Base-by-base conservation (phyloP, 2,329 filamentous ascomycete species). In the Penicillium sp. region DNA sequence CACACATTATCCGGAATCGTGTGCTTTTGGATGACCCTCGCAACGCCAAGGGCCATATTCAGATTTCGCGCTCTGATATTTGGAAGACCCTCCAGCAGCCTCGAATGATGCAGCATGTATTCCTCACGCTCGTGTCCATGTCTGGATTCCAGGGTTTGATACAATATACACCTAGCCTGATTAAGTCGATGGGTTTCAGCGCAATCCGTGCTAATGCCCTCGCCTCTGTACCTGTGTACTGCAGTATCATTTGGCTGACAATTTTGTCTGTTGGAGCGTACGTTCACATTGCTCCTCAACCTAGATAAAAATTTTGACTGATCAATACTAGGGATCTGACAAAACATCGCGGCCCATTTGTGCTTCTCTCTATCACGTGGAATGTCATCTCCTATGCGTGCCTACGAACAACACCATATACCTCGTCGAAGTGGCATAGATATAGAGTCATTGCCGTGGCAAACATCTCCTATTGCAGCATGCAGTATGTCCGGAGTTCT, bases 101-200 rank as follows among this genome's bases (percentile, higher is more conserved):
- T 75, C 79, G 83, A 1, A 77, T 86, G n/a, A 83, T 82, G 76
- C 73, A 81, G 6, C 85, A 87, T 55, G 77, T 84, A 6, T 61
- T 83, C 19, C 81, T 87, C 61, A 84, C 84, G 1, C 60, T 76
- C 8, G 70, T 38, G 65, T 84, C 33, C 64, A 76, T 72, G 84
- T 83, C 72, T 79, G 84, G 66, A 73, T 82, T 13, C 81, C 83
- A 19, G 77, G 84, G 67, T 67, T 79, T 71, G 78, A 79, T 83
- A 58, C 83, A 84, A 4, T 86, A 87, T 63, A 80, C 83, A 0
- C 85, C 85, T 0, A 81, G 81, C 6, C 82, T 88, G 51, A 83
- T 87, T 60, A 80, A 75, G 54, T 79, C 78, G 12, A 82, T 87
- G 51, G 85, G 85, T 0, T 87, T 85, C 63, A 73, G 70, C 4